Conservation (phyloP, 768 basidiomycete species). For the Suillus occidentalis region DNA sequence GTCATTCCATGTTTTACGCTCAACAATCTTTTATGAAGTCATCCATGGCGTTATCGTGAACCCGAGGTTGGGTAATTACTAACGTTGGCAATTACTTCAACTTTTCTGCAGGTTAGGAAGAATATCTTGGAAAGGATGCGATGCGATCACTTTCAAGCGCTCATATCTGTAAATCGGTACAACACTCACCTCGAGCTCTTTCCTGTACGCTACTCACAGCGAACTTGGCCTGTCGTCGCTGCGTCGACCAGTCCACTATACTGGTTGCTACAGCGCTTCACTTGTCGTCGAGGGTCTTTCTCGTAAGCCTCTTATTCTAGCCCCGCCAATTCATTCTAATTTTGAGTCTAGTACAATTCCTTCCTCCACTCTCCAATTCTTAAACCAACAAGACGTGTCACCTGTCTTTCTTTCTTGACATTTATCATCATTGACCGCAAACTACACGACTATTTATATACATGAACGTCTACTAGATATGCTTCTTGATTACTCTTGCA, state of each 20-base stretch:
- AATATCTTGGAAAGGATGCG: neutral
- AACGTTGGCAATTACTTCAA: too few relatives aligned
- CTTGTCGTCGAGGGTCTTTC: neutral
- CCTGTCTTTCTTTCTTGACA: neutral
- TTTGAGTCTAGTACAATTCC: neutral
- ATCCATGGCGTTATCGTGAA: too few relatives aligned
- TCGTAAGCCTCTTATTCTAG: conserved; percentile 5
- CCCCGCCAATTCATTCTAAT: conserved; percentile 1
- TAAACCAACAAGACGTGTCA: neutral
- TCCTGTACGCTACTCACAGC: conserved; percentile 4
- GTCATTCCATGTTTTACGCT: neutral
- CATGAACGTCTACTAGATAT: conserved; percentile 1
- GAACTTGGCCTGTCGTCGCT: neutral
- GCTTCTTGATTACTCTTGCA: neutral
- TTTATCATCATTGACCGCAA: neutral
- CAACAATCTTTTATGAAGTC: neutral
- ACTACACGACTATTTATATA: neutral
- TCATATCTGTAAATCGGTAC: conserved; percentile 1
- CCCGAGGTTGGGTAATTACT: neutral
- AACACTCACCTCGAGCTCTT: neutral
- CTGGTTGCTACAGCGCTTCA: neutral
- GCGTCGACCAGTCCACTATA: conserved; percentile 2
- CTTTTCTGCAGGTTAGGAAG: conserved; percentile 1
- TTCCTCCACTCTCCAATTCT: neutral
- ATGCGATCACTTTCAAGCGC: neutral